phyloP scores from a whole-genome alignment of 208 protist genomes.

The Jaenimonas drosophilae region DNA sequence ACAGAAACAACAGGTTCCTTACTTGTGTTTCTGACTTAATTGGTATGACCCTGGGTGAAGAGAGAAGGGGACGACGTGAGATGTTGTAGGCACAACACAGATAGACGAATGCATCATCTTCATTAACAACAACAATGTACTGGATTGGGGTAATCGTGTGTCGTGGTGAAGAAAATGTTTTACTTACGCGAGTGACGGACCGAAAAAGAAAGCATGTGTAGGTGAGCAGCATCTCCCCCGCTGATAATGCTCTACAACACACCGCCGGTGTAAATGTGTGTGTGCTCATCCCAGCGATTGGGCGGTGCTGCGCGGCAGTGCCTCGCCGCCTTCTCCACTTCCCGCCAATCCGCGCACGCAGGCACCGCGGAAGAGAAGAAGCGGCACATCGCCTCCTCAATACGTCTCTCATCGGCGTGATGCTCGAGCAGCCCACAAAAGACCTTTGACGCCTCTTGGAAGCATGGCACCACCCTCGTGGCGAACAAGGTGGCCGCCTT shows the following conservation, averaged over 20 bases:
- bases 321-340: background rate
- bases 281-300: slow-evolving; percentile 44
- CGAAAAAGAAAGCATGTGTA: no score
- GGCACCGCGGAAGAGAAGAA: slow-evolving; percentile 13
- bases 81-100: slow-evolving; percentile 1
- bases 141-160: no score
- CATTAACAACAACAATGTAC: no score
- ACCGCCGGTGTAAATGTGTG: slow-evolving; percentile 52
- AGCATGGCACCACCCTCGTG: slow-evolving; percentile 20
- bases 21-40: background rate
- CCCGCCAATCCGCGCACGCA: slow-evolving; percentile 1
- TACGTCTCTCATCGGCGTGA: background rate
- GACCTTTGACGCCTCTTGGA: slow-evolving; percentile 20
- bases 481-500: slow-evolving; percentile 42
- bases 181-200: no score
- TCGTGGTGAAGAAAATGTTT: no score
- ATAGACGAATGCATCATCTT: no score
- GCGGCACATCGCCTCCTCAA: slow-evolving; percentile 6
- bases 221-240: no score
- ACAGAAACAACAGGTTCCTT: slow-evolving; percentile 1
- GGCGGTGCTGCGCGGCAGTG: background rate
- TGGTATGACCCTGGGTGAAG: background rate
- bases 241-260: no score
- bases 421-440: slow-evolving; percentile 22
- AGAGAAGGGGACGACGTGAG: background rate